These are phyloP conservation scores for Pseudogymnoascus sp. DNA, from an alignment of 2,329 filamentous ascomycete genomes.

Conservation along the genomic window DNA sequence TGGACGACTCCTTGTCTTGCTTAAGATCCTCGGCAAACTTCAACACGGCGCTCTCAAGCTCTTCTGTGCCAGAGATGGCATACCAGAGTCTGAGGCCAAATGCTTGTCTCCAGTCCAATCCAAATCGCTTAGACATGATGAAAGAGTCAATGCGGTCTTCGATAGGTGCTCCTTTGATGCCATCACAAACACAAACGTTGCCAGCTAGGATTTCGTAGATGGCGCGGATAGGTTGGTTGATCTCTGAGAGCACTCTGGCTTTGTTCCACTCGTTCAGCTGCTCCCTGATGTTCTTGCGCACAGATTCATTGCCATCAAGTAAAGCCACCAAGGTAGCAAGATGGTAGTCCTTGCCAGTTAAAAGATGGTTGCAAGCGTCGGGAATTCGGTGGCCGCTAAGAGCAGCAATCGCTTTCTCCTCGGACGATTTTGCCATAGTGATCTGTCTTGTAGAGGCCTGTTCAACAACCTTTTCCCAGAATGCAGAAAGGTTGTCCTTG, in stretches of 20 bases:
- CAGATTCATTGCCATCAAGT: constrained; percentile 63
- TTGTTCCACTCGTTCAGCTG: constrained; percentile 82
- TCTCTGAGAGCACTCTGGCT: constrained; percentile 77
- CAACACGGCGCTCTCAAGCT: constrained; percentile 63
- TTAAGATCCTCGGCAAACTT: constrained; percentile 67
- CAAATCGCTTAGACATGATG: constrained; percentile 73
- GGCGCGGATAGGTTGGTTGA: constrained; percentile 73
- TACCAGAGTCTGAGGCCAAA: constrained; percentile 93
- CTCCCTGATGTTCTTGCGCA: constrained; percentile 65
- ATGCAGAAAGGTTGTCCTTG: constrained; percentile 58
- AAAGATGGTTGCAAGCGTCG: constrained; percentile 73
- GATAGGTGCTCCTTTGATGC: constrained; percentile 60
- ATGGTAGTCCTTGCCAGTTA: constrained; percentile 69
- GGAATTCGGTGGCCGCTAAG: constrained; percentile 71
- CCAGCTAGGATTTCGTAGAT: constrained; percentile 86
- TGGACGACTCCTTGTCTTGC: constrained; percentile 58
- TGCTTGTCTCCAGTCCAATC: constrained; percentile 84
- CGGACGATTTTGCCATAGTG: constrained; percentile 52
- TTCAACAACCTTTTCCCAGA: constrained; percentile 60
- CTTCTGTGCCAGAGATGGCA: constrained; percentile 58
- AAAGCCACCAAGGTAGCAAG: constrained; percentile 79
- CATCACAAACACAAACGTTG: constrained; percentile 76
- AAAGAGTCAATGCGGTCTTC: constrained; percentile 80
- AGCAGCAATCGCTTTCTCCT: constrained; percentile 77
- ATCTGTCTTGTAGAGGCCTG: constrained; percentile 46